phyloP scores from a whole-genome alignment of 345 rosid genomes.

The Chamaenerion angustifolium region DNA sequence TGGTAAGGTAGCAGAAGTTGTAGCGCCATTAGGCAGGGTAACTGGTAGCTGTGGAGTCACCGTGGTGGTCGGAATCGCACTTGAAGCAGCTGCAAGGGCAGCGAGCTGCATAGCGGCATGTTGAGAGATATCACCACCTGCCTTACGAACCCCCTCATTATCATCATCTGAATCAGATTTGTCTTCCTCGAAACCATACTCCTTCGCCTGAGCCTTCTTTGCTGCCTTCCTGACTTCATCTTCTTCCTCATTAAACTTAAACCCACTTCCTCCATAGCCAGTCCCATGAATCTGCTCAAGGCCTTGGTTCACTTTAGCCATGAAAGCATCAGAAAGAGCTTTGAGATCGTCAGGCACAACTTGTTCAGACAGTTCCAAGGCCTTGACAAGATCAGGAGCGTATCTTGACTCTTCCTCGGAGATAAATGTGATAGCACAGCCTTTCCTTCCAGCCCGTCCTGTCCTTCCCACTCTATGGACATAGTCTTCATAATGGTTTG shows the following conservation, averaged over 20 bases:
- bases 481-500: constrained; percentile 92
- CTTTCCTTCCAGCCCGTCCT: constrained; percentile 90
- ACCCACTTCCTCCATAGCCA: constrained; percentile 97
- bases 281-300: constrained; percentile 95
- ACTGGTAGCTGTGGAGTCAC: constrained; percentile 13
- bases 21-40: constrained; percentile 19
- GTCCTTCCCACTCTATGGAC: constrained; percentile 98
- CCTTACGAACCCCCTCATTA: constrained; percentile 78
- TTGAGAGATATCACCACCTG: constrained; percentile 70
- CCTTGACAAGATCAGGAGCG: constrained; percentile 95
- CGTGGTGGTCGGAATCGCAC: constrained; percentile 3
- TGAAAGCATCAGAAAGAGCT: constrained; percentile 75
- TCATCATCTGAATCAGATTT: constrained; percentile 81
- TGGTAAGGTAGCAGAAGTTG: too few species aligned
- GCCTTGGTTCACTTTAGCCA: constrained; percentile 89
- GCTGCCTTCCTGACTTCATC: constrained; percentile 90
- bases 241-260: constrained; percentile 94
- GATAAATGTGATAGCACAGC: constrained; percentile 88
- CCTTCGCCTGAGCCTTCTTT: constrained; percentile 91
- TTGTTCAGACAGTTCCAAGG: constrained; percentile 89
- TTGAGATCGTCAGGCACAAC: constrained; percentile 83
- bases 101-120: constrained; percentile 30
- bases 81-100: constrained; percentile 17
- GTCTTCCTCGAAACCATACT: constrained; percentile 94
- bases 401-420: constrained; percentile 86